Base-by-base conservation (phyloP, 495 filamentous ascomycete species). In the Penicillium flavigenum region DNA sequence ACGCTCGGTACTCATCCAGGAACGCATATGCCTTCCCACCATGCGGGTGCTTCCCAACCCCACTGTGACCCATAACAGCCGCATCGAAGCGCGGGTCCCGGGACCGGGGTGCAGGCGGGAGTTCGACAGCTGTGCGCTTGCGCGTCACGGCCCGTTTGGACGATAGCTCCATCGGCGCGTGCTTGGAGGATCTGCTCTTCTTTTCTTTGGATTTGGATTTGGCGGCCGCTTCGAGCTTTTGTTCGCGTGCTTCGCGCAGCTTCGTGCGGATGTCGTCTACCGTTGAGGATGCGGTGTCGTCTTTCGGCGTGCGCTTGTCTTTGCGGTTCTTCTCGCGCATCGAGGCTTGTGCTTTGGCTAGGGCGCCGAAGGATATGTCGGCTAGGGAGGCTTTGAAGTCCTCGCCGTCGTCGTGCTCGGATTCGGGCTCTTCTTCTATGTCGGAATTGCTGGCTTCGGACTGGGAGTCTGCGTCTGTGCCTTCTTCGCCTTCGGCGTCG, bases 21-120 rank as follows among this genome's bases (percentile, higher is more conserved):
- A 98, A 98, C 0, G 81, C 73, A 73, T 98, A 98, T 26, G 87
- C 87, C 48, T 83, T 84, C 54, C 78, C 68, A 54, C 88, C 83
- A 10, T 83, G 58, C 17, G 67, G 53, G 36, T 76, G 65, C 3
- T 54, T 55, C 17, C 66, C 66, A 2, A 59, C 54, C 6, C 67
- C 63, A 19, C 68, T 68, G 44, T 69, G 57, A 11, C 67, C 66
- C 54, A 74, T 66, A 22, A 81, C 76, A 1, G 80, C 77, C 12
- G 82, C 77, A 31, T 92, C 86, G 72, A 98, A 98, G 29, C 94
- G 85, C n/a, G 94, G 94, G 69, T 98, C 94, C 10, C 92, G 85
- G 1, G 78, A 66, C 44, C 76, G 76, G 24, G 71, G 63, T 17
- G 57, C 58, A 16, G 66, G 67, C 0, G 72, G 68, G 3, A 80